phyloP scores from a whole-genome alignment of 228 moss, liverwort and hornwort species.

The Sphagnum magellanicum region DNA sequence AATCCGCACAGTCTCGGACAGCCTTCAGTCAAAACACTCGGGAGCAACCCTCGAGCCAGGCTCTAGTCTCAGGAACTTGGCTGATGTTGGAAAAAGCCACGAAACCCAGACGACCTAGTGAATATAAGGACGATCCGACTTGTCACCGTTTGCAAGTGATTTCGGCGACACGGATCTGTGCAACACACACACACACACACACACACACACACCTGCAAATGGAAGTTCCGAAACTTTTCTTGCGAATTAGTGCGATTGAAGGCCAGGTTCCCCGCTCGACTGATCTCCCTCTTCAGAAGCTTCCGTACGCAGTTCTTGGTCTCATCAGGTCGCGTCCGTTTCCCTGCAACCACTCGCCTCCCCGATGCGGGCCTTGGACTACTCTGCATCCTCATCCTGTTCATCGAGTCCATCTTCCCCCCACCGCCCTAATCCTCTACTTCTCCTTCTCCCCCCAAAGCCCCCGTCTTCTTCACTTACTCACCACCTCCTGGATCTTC shows the following conservation, averaged over 20 bases:
- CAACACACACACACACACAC: too few species aligned
- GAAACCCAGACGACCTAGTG: too few species aligned
- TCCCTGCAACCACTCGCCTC: conserved; percentile 81
- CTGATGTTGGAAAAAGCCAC: too few species aligned
- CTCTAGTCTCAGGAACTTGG: too few species aligned
- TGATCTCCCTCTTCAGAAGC: conserved; percentile 86
- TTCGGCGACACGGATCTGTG: too few species aligned
- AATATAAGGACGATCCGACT: too few species aligned
- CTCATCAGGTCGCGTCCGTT: conserved; percentile 66
- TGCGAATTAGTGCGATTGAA: conserved; percentile 97
- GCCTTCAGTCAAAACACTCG: too few species aligned
- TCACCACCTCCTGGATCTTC: too few species aligned
- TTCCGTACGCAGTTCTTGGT: conserved; percentile 79
- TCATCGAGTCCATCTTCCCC: conserved; percentile 36
- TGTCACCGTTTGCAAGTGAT: too few species aligned
- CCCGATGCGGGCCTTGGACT: conserved; percentile 77
- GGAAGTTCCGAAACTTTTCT: conserved; percentile 93
- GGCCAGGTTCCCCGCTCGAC: conserved; percentile 95
- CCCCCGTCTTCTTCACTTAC: too few species aligned
- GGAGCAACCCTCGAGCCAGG: too few species aligned
- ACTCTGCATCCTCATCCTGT: conserved; percentile 58
- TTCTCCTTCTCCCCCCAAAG: neutral
- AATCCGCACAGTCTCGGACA: too few species aligned
- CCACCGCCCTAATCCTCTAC: neutral
- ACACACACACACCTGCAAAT: conserved; percentile 57